These are phyloP conservation scores for Gentiana dahurica DNA, from an alignment of 257 asterid genomes.

Conservation along the genomic window DNA sequence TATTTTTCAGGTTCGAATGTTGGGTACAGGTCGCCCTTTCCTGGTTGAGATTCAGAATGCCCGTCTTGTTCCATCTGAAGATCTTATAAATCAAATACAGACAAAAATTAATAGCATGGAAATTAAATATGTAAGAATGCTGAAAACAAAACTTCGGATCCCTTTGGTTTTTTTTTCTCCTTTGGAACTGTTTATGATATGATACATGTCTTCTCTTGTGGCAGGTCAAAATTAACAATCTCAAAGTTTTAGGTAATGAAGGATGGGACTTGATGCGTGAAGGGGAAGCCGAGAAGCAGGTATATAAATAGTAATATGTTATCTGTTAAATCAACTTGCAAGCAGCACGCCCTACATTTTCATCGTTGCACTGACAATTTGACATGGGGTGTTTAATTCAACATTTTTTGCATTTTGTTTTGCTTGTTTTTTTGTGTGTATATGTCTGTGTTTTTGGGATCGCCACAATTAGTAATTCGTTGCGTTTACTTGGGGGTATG, in stretches of 20 bases:
- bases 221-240: slow-evolving; percentile 78
- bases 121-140: slow-evolving; percentile 45
- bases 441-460: too few relatives aligned
- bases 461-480: too few relatives aligned
- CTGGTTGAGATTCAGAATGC: slow-evolving; percentile 86
- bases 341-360: too few relatives aligned
- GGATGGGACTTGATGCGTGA: slow-evolving; percentile 97
- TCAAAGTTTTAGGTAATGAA: slow-evolving; percentile 55
- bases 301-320: slow-evolving; percentile 1
- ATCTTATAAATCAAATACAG: slow-evolving; percentile 63
- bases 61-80: slow-evolving; percentile 54
- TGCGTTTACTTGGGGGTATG: too few relatives aligned
- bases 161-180: slow-evolving; percentile 6
- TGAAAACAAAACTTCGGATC: slow-evolving; percentile 7
- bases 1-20: slow-evolving; percentile 72
- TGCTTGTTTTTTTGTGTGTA: too few relatives aligned
- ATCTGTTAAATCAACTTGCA: too few relatives aligned
- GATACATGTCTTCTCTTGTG: not conserved
- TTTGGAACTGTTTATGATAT: slow-evolving; percentile 13
- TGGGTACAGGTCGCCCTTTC: slow-evolving; percentile 95
- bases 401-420: too few relatives aligned
- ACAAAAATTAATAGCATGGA: slow-evolving; percentile 58
- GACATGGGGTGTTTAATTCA: too few relatives aligned
- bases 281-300: slow-evolving; percentile 99
- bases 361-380: too few relatives aligned